Base-by-base conservation (phyloP, 768 basidiomycete genomes). In the Chlorophyllum brunneum region DNA sequence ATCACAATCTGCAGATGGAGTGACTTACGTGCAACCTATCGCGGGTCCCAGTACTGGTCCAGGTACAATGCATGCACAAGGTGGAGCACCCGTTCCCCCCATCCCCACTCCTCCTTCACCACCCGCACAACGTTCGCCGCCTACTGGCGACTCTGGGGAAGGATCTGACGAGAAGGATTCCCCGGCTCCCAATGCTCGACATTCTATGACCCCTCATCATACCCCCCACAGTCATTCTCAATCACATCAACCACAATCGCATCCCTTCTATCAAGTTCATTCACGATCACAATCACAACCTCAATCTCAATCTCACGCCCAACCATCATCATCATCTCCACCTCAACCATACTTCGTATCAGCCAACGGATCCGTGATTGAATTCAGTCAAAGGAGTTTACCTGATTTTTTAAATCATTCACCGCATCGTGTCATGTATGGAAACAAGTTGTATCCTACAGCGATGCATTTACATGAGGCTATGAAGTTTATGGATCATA, bases 391-490 rank as follows among this genome's bases (percentile, higher is more conserved):
- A 51, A 54, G 59, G 1, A 65, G 43, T 38, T 23, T 45, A 5
- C 51, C 71, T 0, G 76, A 75, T 1, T 83, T 90, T 64, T 67
- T 86, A 63, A 86, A 82, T 59, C 80, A 83, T 58, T 88, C 89
- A 1, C 77, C 72, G 1, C 81, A 88, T 58, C 73, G 72, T 4
- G 76, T 92, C 18, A 49, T 81, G 48, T 83, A 81, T 63, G 63
- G 72, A 30, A 72, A 79, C 27, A 70, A 69, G 48, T 64, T 67
- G 36, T 92, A 83, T 58, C 86, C 86, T 1, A 85, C 81, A 1
- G 89, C 85, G 8, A 65, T 82, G 59, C 89, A 92, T 58, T 73
- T 92, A n/a, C 77, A 81, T 48, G 87, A 92, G 65, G 87, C 88
- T 7, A 70, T 86, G 61, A 86, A 86, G 63, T 92, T 82, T 64